These are phyloP conservation scores for Letharia columbiana DNA, from an alignment of 495 filamentous ascomycete species.

Conservation along the genomic window DNA sequence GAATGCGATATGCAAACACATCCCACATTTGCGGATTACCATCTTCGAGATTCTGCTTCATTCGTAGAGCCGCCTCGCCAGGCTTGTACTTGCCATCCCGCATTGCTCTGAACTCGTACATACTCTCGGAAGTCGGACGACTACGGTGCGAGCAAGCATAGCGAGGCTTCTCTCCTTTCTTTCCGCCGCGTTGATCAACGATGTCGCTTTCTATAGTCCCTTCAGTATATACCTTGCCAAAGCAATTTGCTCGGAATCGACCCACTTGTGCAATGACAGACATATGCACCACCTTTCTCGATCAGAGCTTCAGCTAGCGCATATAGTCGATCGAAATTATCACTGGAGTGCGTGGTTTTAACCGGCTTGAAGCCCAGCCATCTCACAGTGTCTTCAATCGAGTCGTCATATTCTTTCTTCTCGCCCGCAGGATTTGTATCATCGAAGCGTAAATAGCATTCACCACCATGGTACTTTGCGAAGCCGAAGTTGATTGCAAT, in stretches of 20 bases:
- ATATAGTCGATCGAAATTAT: constrained; percentile 83
- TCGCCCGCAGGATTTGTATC: constrained; percentile 83
- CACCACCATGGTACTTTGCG: constrained; percentile 73
- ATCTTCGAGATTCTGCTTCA: constrained; percentile 62
- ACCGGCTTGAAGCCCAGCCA: constrained; percentile 78
- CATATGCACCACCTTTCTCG: constrained; percentile 60
- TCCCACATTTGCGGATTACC: constrained; percentile 63
- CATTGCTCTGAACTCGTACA: constrained; percentile 83
- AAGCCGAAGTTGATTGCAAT: constrained; percentile 97
- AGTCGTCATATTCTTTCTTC: constrained; percentile 66
- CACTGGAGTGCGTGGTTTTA: constrained; percentile 69
- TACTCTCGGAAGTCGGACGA: constrained; percentile 63
- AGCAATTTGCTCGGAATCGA: neutral
- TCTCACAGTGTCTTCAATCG: constrained; percentile 68
- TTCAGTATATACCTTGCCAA: constrained; percentile 10
- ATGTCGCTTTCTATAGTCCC: constrained; percentile 53
- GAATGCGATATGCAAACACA: constrained; percentile 70
- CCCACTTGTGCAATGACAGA: constrained; percentile 59
- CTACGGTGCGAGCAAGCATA: constrained; percentile 73
- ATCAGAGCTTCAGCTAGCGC: constrained; percentile 84
- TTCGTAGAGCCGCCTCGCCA: constrained; percentile 76
- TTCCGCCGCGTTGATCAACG: constrained; percentile 75
- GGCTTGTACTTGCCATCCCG: constrained; percentile 83
- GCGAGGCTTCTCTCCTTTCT: constrained; percentile 54
- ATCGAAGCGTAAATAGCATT: constrained; percentile 62